Evolutionary conservation across 495 filamentous ascomycete species (phyloP).

Genomic region (Neurospora africana): DNA sequence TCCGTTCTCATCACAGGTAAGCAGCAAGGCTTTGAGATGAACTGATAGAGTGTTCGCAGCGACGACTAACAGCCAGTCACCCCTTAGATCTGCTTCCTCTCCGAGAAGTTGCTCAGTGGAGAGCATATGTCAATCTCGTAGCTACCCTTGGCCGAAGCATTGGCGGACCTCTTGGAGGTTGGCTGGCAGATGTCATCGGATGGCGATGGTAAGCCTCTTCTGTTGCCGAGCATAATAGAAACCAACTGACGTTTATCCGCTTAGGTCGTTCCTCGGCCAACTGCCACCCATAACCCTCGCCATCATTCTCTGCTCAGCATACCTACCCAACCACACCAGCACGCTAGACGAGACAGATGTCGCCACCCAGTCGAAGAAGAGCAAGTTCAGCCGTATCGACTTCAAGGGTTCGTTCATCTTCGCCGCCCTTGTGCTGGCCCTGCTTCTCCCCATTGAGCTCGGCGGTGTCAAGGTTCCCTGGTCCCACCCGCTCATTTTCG

Average conservation of each 20-base stretch:
- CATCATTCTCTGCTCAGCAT: slow-evolving; percentile 39
- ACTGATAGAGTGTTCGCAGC: not conserved
- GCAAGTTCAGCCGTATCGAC: slow-evolving; percentile 43
- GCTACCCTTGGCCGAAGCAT: slow-evolving; percentile 53
- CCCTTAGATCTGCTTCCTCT: slow-evolving; percentile 46
- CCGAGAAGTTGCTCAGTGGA: slow-evolving; percentile 58
- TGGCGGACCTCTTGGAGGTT: slow-evolving; percentile 55
- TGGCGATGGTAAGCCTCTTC: slow-evolving; percentile 49
- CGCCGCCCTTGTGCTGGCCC: slow-evolving; percentile 32
- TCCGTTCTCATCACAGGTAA: slow-evolving; percentile 52
- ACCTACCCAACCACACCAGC: slow-evolving; percentile 23
- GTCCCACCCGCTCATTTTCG: slow-evolving; percentile 36
- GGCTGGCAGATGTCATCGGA: slow-evolving; percentile 52
- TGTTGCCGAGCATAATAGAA: not conserved
- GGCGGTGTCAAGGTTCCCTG: slow-evolving; percentile 49
- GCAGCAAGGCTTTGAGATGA: slow-evolving; percentile 2
- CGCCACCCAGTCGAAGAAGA: slow-evolving; percentile 3
- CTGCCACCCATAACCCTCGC: slow-evolving; percentile 43
- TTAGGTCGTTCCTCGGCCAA: slow-evolving; percentile 53
- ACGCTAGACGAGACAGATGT: not conserved
- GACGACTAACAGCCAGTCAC: slow-evolving; percentile 1
- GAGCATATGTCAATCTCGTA: slow-evolving; percentile 55
- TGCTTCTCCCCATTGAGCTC: slow-evolving; percentile 48
- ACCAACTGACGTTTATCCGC: not conserved
- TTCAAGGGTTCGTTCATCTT: slow-evolving; percentile 46